phyloP scores from a whole-genome alignment of 768 basidiomycete species.

The Mrakia frigida region DNA sequence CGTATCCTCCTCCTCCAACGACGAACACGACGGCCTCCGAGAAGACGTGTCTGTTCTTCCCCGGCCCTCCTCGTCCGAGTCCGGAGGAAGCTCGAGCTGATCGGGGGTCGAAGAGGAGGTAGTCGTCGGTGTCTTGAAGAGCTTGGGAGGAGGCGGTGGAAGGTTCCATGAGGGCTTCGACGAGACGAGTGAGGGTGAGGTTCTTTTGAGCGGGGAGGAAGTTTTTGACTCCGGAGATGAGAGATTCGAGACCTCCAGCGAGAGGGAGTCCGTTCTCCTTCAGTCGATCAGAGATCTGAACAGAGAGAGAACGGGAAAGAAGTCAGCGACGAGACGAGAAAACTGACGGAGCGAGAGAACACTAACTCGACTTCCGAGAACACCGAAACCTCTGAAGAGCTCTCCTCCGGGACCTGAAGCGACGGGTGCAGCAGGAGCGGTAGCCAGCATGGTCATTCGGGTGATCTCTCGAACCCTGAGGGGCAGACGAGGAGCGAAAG shows the following conservation, averaged over 20 bases:
- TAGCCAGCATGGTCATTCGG: constrained; percentile 74
- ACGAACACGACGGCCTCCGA: constrained; percentile 85
- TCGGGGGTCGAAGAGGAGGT: constrained; percentile 85
- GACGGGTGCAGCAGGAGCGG: constrained; percentile 51
- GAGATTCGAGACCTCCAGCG: constrained; percentile 65
- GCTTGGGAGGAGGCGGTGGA: constrained; percentile 89
- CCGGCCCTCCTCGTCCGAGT: constrained; percentile 51
- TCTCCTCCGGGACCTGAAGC: constrained; percentile 71
- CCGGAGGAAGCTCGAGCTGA: constrained; percentile 54
- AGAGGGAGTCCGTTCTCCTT: constrained; percentile 72
- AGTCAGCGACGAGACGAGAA: not conserved
- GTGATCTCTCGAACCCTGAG: constrained; percentile 75
- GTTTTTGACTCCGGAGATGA: constrained; percentile 96
- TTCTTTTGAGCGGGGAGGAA: constrained; percentile 90
- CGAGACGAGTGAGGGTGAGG: constrained; percentile 81
- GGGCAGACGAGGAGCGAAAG: not conserved
- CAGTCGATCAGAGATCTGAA: constrained; percentile 80
- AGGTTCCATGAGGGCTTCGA: constrained; percentile 97
- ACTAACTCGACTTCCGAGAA: constrained; percentile 76
- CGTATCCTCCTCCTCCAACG: constrained; percentile 93
- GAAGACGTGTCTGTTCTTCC: constrained; percentile 54
- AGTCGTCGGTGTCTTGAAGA: constrained; percentile 92
- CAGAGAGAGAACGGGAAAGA: constrained; percentile 19
- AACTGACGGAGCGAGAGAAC: not conserved
- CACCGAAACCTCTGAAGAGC: constrained; percentile 88